Conservation (phyloP, 768 basidiomycete species). For the Termitomyces bulborhizus region DNA sequence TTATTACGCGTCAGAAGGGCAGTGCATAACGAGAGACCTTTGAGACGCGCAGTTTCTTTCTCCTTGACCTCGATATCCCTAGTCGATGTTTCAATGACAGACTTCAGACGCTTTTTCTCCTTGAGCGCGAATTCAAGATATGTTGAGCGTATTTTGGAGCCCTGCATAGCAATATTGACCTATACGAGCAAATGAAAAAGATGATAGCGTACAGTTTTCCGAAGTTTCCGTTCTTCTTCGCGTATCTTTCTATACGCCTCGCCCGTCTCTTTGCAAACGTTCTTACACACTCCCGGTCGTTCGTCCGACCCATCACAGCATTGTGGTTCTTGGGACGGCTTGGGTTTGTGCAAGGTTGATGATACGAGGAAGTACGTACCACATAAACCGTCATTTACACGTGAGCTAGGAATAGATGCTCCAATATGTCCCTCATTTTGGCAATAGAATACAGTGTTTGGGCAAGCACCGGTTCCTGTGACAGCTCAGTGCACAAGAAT, state of each 20-base stretch:
- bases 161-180: slow-evolving; percentile 37
- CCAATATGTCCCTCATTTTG: slow-evolving; percentile 86
- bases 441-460: slow-evolving; percentile 75
- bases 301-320: slow-evolving; percentile 99
- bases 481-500: slow-evolving; percentile 7
- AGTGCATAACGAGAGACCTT: slow-evolving; percentile 37
- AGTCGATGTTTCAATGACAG: slow-evolving; percentile 42
- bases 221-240: slow-evolving; percentile 72
- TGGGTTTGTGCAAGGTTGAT: slow-evolving; percentile 10
- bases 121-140: slow-evolving; percentile 86
- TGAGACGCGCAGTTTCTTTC: slow-evolving; percentile 66
- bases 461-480: slow-evolving; percentile 81
- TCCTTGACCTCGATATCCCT: slow-evolving; percentile 58
- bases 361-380: slow-evolving; percentile 48
- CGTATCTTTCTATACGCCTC: slow-evolving; percentile 57
- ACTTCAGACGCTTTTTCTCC: slow-evolving; percentile 82
- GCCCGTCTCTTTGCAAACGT: slow-evolving; percentile 74
- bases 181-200: not conserved
- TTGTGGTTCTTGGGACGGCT: slow-evolving; percentile 54
- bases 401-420: slow-evolving; percentile 65
- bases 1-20: not conserved
- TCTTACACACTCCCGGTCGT: slow-evolving; percentile 67
- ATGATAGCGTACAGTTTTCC: slow-evolving; percentile 59
- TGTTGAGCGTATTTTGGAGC: slow-evolving; percentile 83
- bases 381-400: slow-evolving; percentile 91